Percentiles rank a stretch among this genome's conserved stretches.
Conservation (phyloP, 805 yeast species). For the Tetrapisispora taiwanensis region DNA sequence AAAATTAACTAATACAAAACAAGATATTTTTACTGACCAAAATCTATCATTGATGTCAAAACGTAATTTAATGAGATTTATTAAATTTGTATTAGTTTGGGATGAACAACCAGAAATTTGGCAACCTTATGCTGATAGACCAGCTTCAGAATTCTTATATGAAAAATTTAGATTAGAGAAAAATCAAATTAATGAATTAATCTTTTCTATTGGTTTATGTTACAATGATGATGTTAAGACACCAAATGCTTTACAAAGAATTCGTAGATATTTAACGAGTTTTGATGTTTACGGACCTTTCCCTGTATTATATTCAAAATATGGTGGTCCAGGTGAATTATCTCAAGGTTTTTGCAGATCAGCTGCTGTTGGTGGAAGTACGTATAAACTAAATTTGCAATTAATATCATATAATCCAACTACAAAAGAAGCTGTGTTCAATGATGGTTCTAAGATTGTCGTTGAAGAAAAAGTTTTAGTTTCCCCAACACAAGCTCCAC, state of each 20-base stretch:
- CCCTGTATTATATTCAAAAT: conserved; percentile 85
- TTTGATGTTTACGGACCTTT: conserved; percentile 90
- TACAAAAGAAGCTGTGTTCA: conserved; percentile 56
- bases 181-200: conserved; percentile 73
- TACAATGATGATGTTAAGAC: conserved; percentile 51
- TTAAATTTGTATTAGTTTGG: conserved; percentile 75
- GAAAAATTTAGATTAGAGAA: conserved; percentile 59
- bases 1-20: conserved; percentile 75
- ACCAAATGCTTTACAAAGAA: conserved; percentile 66
- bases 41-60: conserved; percentile 63
- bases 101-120: conserved; percentile 49
- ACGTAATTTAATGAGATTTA: conserved; percentile 74
- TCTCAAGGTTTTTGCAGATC: conserved; percentile 95
- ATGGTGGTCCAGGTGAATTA: conserved; percentile 92
- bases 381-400: conserved; percentile 70
- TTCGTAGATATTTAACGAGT: conserved; percentile 72
- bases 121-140: conserved; percentile 42
- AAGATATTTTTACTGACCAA: conserved; percentile 89
- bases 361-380: conserved; percentile 96
- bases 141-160: conserved; percentile 50
- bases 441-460: conserved; percentile 64
- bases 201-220: conserved; percentile 78
- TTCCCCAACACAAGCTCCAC: conserved; percentile 58
- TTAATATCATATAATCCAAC: conserved; percentile 55
- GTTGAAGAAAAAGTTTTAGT: conserved; percentile 73